These are phyloP conservation scores for Mallotus repandus DNA, from an alignment of 441 rosid species.

Conservation along the genomic window DNA sequence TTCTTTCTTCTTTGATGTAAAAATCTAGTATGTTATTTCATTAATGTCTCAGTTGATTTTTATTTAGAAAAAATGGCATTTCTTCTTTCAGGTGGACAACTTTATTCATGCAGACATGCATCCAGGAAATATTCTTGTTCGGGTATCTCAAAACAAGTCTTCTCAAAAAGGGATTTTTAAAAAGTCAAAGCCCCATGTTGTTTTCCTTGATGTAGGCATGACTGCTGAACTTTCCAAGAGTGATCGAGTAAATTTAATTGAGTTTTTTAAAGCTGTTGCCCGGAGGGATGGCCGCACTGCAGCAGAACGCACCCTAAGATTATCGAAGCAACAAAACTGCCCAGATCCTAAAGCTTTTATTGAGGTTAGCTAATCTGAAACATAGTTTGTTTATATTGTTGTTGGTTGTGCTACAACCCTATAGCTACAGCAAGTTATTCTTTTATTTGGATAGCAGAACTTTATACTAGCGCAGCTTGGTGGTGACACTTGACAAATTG, in stretches of 20 bases:
- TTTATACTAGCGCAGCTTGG: background rate
- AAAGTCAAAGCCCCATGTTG: conserved; percentile 78
- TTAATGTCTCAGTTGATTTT: background rate
- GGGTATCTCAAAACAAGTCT: conserved; percentile 57
- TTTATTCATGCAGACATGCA: conserved; percentile 99
- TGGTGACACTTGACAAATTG: background rate
- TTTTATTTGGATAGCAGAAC: background rate
- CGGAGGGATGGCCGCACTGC: conserved; percentile 93
- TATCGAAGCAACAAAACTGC: conserved; percentile 89
- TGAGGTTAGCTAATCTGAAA: conserved; percentile 48
- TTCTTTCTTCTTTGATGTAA: background rate
- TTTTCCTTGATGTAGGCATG: conserved; percentile 99
- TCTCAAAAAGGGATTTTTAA: conserved; percentile 73
- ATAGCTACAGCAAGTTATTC: background rate
- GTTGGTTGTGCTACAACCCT: background rate
- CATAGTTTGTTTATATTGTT: background rate
- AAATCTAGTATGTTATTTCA: background rate
- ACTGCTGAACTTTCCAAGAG: conserved; percentile 95
- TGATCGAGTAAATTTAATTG: conserved; percentile 79
- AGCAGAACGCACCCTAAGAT: conserved; percentile 70
- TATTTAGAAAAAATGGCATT: conserved; percentile 12
- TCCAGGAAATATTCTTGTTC: conserved; percentile 98
- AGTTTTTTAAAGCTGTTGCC: conserved; percentile 95
- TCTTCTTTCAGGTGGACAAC: conserved; percentile 86
- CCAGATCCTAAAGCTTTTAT: conserved; percentile 92